These are phyloP conservation scores for Pelargonium australe DNA, from an alignment of 441 rosid species.

Conservation along the genomic window DNA sequence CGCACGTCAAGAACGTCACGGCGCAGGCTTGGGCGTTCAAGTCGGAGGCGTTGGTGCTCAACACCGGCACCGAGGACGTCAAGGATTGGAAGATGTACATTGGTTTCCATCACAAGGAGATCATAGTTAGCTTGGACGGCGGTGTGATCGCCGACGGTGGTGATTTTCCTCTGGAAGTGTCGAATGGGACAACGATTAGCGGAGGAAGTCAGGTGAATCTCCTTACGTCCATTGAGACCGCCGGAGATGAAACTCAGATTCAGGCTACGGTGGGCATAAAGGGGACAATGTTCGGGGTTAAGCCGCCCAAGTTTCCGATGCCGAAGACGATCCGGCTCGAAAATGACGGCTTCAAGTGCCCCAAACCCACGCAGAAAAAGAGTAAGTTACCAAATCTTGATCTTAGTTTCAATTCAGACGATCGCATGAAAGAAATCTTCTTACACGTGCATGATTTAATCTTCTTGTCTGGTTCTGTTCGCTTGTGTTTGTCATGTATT, in stretches of 20 bases:
- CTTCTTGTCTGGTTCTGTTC: too few species aligned
- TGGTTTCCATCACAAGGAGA: slow-evolving; percentile 24
- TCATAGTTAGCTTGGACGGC: slow-evolving; percentile 12
- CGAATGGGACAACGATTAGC: slow-evolving; percentile 17
- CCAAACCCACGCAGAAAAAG: slow-evolving; percentile 15
- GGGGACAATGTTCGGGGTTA: slow-evolving; percentile 18
- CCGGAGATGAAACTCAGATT: slow-evolving; percentile 21
- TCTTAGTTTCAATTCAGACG: too few species aligned
- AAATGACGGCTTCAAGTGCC: slow-evolving; percentile 20
- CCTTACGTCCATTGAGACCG: slow-evolving; percentile 22
- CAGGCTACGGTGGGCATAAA: slow-evolving; percentile 10
- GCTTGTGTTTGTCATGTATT: too few species aligned
- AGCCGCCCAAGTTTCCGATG: slow-evolving; percentile 17
- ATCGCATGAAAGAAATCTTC: not conserved
- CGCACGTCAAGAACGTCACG: slow-evolving; percentile 4
- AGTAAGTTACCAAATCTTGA: slow-evolving; percentile 5
- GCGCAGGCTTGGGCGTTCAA: slow-evolving; percentile 8
- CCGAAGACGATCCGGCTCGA: slow-evolving; percentile 18
- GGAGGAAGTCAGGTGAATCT: slow-evolving; percentile 17
- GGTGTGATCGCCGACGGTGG: slow-evolving; percentile 6
- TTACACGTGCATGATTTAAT: not conserved
- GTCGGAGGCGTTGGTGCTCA: not conserved
- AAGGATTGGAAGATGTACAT: slow-evolving; percentile 16
- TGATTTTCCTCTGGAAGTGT: slow-evolving; percentile 16
- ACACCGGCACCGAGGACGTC: not conserved